A percentile compares a stretch with the other conserved stretches of the same genome.
phyloP scores from a whole-genome alignment of 2,329 filamentous ascomycete genomes.

The Pseudocercospora fuligena region DNA sequence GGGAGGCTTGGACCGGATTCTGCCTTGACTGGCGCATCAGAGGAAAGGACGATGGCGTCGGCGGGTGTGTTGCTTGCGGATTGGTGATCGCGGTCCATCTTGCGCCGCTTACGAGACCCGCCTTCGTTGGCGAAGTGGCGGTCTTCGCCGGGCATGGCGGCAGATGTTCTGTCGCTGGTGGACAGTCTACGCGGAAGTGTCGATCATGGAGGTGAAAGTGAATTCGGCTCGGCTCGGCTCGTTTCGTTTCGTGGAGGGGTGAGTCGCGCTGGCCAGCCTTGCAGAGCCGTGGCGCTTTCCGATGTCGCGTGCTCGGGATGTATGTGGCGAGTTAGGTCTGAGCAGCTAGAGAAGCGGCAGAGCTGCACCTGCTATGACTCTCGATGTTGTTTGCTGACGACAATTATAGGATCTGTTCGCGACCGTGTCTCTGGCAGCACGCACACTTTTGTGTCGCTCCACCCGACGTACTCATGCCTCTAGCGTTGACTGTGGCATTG shows the following conservation, averaged over 20 bases:
- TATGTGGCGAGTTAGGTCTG: background rate
- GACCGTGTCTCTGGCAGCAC: too few species aligned
- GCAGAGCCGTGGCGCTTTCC: background rate
- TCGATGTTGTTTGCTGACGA: background rate
- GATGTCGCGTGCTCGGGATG: background rate
- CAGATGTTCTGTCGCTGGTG: background rate
- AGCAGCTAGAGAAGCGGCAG: background rate
- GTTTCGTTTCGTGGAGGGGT: background rate
- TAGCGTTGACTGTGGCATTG: background rate
- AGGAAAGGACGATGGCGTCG: slow-evolving; percentile 16
- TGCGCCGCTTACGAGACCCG: slow-evolving; percentile 33
- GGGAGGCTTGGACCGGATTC: slow-evolving; percentile 12
- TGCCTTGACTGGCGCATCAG: slow-evolving; percentile 17
- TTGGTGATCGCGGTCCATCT: slow-evolving; percentile 28
- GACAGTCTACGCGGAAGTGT: background rate
- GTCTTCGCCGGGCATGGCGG: slow-evolving; percentile 24
- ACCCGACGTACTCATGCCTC: too few species aligned
- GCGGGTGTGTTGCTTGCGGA: slow-evolving; percentile 20
- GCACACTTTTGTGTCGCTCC: too few species aligned
- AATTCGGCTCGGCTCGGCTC: too few species aligned
- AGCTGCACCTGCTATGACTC: background rate
- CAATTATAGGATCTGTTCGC: too few species aligned
- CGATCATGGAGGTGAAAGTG: background rate
- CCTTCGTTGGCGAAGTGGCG: slow-evolving; percentile 24
- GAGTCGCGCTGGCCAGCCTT: background rate